These are phyloP conservation scores for Fusarium armeniacum DNA, from an alignment of 2,329 filamentous ascomycete genomes.

Conservation along the genomic window DNA sequence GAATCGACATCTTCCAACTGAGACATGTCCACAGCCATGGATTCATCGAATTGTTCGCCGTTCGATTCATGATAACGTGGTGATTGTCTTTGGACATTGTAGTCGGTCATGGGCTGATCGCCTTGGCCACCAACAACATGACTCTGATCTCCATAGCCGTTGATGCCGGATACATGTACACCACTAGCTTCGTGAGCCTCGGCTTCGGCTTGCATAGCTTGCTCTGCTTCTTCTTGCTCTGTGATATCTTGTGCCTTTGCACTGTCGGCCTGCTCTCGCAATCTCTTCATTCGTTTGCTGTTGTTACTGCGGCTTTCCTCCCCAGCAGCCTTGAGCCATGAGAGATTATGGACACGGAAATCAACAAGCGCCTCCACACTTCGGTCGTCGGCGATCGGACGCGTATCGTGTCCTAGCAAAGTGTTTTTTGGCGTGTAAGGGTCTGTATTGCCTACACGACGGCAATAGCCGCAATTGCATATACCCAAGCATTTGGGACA, in stretches of 20 bases:
- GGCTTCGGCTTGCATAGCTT: conserved; percentile 35
- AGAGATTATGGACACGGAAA: conserved; percentile 88
- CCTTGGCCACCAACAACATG: conserved; percentile 52
- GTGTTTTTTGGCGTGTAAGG: conserved; percentile 91
- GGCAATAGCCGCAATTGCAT: conserved; percentile 88
- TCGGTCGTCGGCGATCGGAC: conserved; percentile 87
- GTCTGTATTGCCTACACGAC: conserved; percentile 73
- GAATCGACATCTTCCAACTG: conserved; percentile 52
- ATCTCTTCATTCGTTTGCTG: conserved; percentile 68
- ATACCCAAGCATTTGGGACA: conserved; percentile 89
- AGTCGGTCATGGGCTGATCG: conserved; percentile 22
- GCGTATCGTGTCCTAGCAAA: conserved; percentile 90
- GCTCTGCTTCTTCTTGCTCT: conserved; percentile 50
- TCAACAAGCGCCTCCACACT: conserved; percentile 93
- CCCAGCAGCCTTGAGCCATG: conserved; percentile 77
- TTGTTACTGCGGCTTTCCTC: conserved; percentile 70
- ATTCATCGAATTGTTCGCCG: conserved; percentile 8
- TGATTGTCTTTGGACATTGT: conserved; percentile 17
- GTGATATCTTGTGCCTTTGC: conserved; percentile 67
- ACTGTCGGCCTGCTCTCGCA: conserved; percentile 69
- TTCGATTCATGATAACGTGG: conserved; percentile 28
- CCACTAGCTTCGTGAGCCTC: conserved; percentile 13
- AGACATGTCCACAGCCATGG: conserved; percentile 22
- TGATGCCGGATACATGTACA: conserved; percentile 31
- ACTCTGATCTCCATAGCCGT: conserved; percentile 53